Evolutionary conservation across 768 basidiomycete species (phyloP), one percentile per base, ranked within the genome.

Genomic region (Rhizopogon vulgaris): DNA sequence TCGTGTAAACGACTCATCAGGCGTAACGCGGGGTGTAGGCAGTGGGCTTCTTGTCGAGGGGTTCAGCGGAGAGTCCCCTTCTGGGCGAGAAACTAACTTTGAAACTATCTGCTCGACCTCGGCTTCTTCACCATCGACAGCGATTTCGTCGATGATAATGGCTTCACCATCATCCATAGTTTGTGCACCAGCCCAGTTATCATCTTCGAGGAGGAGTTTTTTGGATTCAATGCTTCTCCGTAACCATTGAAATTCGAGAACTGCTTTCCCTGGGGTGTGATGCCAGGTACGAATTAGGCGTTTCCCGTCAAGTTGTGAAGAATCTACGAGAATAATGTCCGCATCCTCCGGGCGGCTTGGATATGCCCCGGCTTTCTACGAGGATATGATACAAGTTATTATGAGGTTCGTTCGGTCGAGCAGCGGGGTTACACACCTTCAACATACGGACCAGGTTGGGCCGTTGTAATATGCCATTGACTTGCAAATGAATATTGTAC

Each of bases 21-120:
- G 82, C 12, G 81, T 83, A 14, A 73, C 71, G 25, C 83, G 73
- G 15, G 84, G 84, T 3, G 83, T 85, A 30, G 83, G 83, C 49
- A 85, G 62, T 49, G 78, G 74, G 59, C 78, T 80, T 78, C 78
- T 82, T 77, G 63, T 60, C 43, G 57, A 48, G 24, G 22, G 38
- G 12, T 58, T 67, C 55, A 63, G 48, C 49, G 25, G 50, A 41
- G 51, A 22, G 54, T 47, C 56, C 51, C 41, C 50, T 39, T 49
- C 25, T 27, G 43, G 40, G 52, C 45, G 41, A 47, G 32, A 22
- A 43, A 73, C 79, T 70, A 70, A 82, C 78, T 79, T 77, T 51
- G 65, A 60, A 28, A 64, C 59, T 50, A 59, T 56, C 55, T 60
- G 69, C 52, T 69, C 71, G 50, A 72, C 75, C 24, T 69, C 73